phyloP scores from a whole-genome alignment of 305 asterid genomes.

The Fraxinus ornus region DNA sequence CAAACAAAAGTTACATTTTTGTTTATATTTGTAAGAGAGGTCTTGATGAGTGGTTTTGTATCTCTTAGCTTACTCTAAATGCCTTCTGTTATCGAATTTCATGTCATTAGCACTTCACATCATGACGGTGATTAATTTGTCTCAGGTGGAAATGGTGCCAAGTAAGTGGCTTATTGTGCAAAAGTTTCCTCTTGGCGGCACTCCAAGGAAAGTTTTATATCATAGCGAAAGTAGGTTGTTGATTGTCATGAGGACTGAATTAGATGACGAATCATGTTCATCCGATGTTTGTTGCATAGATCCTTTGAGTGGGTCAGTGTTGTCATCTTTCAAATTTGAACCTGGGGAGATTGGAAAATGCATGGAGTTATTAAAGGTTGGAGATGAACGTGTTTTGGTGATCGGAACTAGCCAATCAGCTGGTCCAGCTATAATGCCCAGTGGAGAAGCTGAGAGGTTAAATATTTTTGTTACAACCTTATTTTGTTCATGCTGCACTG shows the following conservation, averaged over 20 bases:
- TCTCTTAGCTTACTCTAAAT: conserved; percentile 13
- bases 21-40: background rate
- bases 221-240: conserved; percentile 80
- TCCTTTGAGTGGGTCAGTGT: conserved; percentile 81
- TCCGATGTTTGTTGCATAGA: conserved; percentile 95
- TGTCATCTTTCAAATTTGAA: conserved; percentile 82
- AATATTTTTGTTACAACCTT: conserved; percentile 18
- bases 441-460: conserved; percentile 99
- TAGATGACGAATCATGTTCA: conserved; percentile 62
- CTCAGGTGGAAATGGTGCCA: conserved; percentile 96
- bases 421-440: conserved; percentile 93
- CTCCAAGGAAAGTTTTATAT: conserved; percentile 86
- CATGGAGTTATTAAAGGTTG: conserved; percentile 85
- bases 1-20: background rate
- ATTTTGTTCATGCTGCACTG: conserved; percentile 5
- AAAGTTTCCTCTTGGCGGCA: conserved; percentile 89
- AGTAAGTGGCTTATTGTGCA: conserved; percentile 97
- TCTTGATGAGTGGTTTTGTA: conserved; percentile 4
- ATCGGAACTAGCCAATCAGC: conserved; percentile 87
- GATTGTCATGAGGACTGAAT: conserved; percentile 86
- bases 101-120: conserved; percentile 18
- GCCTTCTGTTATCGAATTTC: background rate
- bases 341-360: conserved; percentile 95
- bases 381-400: conserved; percentile 76
- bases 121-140: conserved; percentile 20